Conservation (phyloP, 2,329 filamentous ascomycete genomes). For the Ascochyta pisi region DNA sequence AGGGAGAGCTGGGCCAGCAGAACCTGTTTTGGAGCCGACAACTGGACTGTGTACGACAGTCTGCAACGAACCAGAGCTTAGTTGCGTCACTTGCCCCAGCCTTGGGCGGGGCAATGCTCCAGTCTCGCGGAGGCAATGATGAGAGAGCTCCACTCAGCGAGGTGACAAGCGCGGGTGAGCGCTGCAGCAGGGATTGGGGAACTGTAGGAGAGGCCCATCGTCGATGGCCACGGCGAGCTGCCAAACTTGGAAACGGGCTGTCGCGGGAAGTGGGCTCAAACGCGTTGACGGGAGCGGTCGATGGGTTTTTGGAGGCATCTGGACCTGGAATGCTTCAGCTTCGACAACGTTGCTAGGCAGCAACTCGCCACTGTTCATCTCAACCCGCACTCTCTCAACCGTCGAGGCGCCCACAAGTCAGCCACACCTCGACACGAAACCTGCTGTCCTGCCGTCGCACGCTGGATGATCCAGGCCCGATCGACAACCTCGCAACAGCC, state of each 20-base stretch:
- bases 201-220: constrained; percentile 41
- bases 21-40: constrained; percentile 48
- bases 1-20: constrained; percentile 26
- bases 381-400: background rate
- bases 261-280: constrained; percentile 24
- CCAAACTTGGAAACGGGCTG: constrained; percentile 29
- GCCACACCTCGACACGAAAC: constrained; percentile 12
- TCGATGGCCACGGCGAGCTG: constrained; percentile 36
- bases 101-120: constrained; percentile 44
- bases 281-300: background rate
- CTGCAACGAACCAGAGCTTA: constrained; percentile 31
- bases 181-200: constrained; percentile 28
- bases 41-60: constrained; percentile 36
- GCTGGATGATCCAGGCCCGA: constrained; percentile 35
- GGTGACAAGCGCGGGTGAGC: constrained; percentile 36
- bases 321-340: background rate
- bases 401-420: constrained; percentile 1
- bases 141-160: constrained; percentile 33
- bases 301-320: background rate
- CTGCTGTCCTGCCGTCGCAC: constrained; percentile 9
- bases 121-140: constrained; percentile 25
- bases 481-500: constrained; percentile 35
- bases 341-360: background rate
- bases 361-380: background rate
- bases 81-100: constrained; percentile 48